Conservation (phyloP, 1,284 basidiomycete genomes). For the Cryptococcus maquisensis region DNA sequence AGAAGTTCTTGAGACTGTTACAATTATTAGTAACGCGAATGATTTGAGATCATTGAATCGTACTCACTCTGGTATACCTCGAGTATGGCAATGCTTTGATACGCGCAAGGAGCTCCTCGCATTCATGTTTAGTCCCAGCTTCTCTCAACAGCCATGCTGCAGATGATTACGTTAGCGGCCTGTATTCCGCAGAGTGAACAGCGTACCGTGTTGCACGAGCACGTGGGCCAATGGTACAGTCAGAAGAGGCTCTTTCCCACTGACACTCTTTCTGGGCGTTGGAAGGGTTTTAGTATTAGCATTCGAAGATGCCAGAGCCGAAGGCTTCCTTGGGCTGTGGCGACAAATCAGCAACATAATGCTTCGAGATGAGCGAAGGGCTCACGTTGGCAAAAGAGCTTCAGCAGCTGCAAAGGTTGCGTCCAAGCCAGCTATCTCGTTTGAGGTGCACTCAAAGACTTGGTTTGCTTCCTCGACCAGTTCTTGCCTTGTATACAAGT, state of each 20-base stretch:
- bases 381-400: constrained; percentile 31
- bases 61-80: constrained; percentile 25
- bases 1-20: constrained; percentile 65
- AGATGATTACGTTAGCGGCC: constrained; percentile 3
- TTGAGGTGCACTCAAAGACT: constrained; percentile 40
- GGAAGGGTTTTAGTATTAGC: constrained; percentile 39
- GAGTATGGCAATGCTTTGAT: constrained; percentile 35
- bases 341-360: constrained; percentile 43
- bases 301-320: constrained; percentile 11
- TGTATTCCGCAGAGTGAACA: not conserved
- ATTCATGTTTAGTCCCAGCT: constrained; percentile 53
- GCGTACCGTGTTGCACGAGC: constrained; percentile 66
- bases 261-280: constrained; percentile 17
- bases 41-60: constrained; percentile 13
- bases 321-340: constrained; percentile 14
- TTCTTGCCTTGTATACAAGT: constrained; percentile 47
- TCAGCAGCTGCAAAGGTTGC: constrained; percentile 32
- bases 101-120: constrained; percentile 58
- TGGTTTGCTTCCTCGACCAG: constrained; percentile 56
- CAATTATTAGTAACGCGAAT: not conserved
- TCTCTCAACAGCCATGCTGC: constrained; percentile 70
- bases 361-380: constrained; percentile 19
- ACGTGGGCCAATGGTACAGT: constrained; percentile 64
- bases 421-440: constrained; percentile 34
- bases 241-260: constrained; percentile 58